phyloP scores from a whole-genome alignment of 441 rosid genomes.

The Geranium incanum region DNA sequence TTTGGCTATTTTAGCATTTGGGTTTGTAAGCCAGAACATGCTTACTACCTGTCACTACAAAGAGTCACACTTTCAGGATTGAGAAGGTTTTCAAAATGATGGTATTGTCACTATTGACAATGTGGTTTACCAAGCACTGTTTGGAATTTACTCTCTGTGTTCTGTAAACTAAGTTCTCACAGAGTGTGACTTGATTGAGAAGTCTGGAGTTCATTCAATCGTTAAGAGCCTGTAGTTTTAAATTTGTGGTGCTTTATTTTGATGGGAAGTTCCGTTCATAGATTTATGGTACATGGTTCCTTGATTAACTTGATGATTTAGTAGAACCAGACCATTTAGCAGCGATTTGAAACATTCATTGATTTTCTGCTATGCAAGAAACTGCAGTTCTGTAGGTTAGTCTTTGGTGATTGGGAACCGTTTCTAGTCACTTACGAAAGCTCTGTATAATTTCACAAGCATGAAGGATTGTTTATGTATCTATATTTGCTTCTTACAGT shows the following conservation, averaged over 20 bases:
- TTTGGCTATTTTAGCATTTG: neutral
- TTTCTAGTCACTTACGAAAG: neutral
- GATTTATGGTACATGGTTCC: neutral
- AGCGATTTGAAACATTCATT: neutral
- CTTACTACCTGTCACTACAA: neutral
- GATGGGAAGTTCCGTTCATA: neutral
- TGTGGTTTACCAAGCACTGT: neutral
- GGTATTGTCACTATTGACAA: neutral
- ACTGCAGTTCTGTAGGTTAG: neutral
- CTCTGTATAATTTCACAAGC: neutral
- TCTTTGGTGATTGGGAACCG: neutral
- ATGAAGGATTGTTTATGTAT: neutral
- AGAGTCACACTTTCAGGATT: neutral
- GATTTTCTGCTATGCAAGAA: neutral
- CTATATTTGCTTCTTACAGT: conserved; percentile 27
- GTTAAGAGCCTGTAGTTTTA: neutral
- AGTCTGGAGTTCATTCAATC: neutral
- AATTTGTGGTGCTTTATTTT: neutral
- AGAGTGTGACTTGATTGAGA: neutral
- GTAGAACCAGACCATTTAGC: neutral
- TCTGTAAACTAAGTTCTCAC: neutral
- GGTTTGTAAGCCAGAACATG: neutral
- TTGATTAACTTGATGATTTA: neutral
- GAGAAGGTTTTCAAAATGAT: neutral
- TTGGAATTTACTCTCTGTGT: neutral